A percentile compares a stretch with the other conserved stretches of the same genome.
Conservation (phyloP, 2,329 filamentous ascomycete genomes). For the Cladosporium halotolerans region DNA sequence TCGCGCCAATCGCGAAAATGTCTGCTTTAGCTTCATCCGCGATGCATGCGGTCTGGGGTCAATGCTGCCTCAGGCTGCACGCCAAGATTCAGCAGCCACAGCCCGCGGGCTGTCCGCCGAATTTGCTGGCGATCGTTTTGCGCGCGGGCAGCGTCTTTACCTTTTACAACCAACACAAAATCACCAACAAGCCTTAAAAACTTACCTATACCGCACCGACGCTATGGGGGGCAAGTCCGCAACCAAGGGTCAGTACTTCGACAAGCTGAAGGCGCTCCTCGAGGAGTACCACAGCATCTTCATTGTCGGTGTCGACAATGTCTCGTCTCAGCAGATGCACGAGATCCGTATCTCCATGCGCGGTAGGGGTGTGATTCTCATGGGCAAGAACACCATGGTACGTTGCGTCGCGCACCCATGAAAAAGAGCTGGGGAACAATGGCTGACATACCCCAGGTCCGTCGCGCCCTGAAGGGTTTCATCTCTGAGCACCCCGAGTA, state of each 20-base stretch:
- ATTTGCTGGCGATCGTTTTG: slow-evolving; percentile 4
- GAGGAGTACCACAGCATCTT: slow-evolving; percentile 97
- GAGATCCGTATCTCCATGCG: slow-evolving; percentile 93
- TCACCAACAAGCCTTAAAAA: slow-evolving; percentile 24
- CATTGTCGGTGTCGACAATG: slow-evolving; percentile 82
- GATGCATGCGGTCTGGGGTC: background rate
- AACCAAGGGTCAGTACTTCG: slow-evolving; percentile 97
- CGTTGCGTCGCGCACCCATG: slow-evolving; percentile 21
- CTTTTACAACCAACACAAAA: slow-evolving; percentile 3
- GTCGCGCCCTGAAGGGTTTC: slow-evolving; percentile 96
- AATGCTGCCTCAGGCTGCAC: too few species aligned
- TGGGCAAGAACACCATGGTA: slow-evolving; percentile 99
- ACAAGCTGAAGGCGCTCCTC: slow-evolving; percentile 97
- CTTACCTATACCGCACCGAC: slow-evolving; percentile 29
- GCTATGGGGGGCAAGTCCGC: slow-evolving; percentile 60
- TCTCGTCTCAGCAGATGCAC: slow-evolving; percentile 99
- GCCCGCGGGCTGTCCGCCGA: background rate
- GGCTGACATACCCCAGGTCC: slow-evolving; percentile 53
- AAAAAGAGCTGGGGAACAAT: slow-evolving; percentile 1
- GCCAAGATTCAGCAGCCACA: too few species aligned
- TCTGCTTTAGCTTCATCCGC: background rate
- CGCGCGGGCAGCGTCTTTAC: background rate
- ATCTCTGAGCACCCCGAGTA: slow-evolving; percentile 86
- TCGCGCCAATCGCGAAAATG: background rate
- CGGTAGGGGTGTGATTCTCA: slow-evolving; percentile 87